Base-by-base conservation (phyloP, 2,329 filamentous ascomycete species). In the Aspergillus clavatus region DNA sequence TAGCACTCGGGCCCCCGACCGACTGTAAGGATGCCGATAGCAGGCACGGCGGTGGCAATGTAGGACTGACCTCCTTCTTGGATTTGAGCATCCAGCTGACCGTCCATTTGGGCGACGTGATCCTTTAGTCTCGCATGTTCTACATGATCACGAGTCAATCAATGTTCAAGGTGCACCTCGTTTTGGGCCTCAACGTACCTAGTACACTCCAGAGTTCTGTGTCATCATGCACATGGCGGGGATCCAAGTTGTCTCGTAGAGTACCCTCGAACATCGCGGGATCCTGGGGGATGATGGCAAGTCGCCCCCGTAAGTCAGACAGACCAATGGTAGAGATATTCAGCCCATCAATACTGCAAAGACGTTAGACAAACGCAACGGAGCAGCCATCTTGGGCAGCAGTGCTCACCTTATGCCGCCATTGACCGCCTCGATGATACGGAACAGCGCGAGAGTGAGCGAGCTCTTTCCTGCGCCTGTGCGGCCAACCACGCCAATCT, bases 281-380 rank as follows among this genome's bases (percentile, higher is more conserved):
- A 70, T 98, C 94, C 66, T 98, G 93, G 4, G 94, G 93, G 55
- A 98, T 98, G 61, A 98, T 98, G 43, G 93, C 91, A 38, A 98
- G 76, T 46, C 93, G 84, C 44, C 90, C 81, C 44, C 93, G 83
- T 44, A 98, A 78, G 67, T 98, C 93, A 43, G 95, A 72, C 42
- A 98, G 73, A 2, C 93, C 93, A 60, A 98, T 96, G 3, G 81
- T 82, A 43, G 88, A 91, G 10, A 93, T 95, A 69, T 96, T 87
- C 43, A 98, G 72, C 37, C 81, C 79, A 69, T 98, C 93, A 60
- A 98, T 95, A 57, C 82, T 86, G 38, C 40, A 16, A 27, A 37
- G 26, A 39, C n/a, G 42, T 60, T 47, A 61, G 42, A 26, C 42
- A 7, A 49, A 38, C 42, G 43, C 42, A 45, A 38, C n/a, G 12